Percentiles rank a stretch among this genome's conserved stretches.
Evolutionary conservation across 2,329 filamentous ascomycete species (phyloP).

Genomic region (Aurifilum marmelostoma): DNA sequence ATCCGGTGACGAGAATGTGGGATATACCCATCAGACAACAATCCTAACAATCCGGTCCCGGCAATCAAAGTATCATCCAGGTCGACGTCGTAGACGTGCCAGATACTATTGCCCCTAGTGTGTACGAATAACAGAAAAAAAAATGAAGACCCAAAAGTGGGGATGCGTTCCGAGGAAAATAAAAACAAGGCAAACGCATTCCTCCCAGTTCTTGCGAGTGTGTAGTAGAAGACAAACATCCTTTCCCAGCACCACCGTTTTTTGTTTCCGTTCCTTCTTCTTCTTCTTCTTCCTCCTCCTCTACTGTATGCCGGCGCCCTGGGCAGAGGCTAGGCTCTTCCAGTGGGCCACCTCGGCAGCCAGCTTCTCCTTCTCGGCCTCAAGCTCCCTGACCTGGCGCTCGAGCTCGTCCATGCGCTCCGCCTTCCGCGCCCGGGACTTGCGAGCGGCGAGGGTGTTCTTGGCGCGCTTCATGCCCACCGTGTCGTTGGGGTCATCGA

Average conservation of each 20-base stretch:
- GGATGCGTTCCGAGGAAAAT: conserved; percentile 20
- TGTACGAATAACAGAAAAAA: background rate
- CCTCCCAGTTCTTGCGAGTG: conserved; percentile 28
- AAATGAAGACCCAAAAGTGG: conserved; percentile 1
- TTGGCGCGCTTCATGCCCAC: conserved; percentile 90
- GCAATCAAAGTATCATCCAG: background rate
- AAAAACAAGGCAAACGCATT: conserved; percentile 11
- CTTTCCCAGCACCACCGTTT: conserved; percentile 30
- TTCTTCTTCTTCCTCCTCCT: too few species aligned
- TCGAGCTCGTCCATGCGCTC: conserved; percentile 76
- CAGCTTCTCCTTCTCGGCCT: conserved; percentile 42
- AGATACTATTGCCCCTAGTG: conserved; percentile 7
- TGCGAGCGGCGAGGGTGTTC: conserved; percentile 91
- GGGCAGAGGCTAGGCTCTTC: conserved; percentile 59
- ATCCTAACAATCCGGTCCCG: background rate
- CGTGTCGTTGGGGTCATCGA: conserved; percentile 73
- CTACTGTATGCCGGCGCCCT: conserved; percentile 37
- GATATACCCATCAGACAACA: background rate
- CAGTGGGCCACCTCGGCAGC: conserved; percentile 59
- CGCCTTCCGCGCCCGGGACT: conserved; percentile 86
- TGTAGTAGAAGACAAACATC: conserved; percentile 16
- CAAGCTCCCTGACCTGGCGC: conserved; percentile 70
- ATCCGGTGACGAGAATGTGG: background rate
- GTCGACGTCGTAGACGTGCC: background rate
- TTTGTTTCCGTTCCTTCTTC: background rate